Evolutionary conservation across 2,329 filamentous ascomycete species (phyloP), one percentile per base, ranked within the genome.

Genomic region (Aspergillus thermomutatus): DNA sequence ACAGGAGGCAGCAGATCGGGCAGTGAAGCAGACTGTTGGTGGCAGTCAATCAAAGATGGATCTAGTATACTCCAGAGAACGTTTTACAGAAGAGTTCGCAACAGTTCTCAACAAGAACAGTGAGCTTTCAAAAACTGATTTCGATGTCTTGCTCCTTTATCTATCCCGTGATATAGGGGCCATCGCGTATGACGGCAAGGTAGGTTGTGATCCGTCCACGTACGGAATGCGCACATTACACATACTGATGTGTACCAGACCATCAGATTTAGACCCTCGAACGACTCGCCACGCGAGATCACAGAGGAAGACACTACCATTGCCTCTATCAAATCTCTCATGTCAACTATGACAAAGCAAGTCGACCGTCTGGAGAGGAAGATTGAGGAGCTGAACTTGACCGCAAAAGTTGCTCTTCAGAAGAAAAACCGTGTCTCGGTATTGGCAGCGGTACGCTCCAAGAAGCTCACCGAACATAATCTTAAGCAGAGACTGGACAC

Each of bases 221-320:
- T 37, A 53, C 6, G 34, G 50, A 23, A 49, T 34, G 3, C 14
- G 40, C 28, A 41, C 50, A 45, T 28, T 4, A 21, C 41, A 23
- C 11, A 60, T 54, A 55, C 62, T 69, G 61, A 71, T 54, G 27
- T 57, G 48, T 45, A 23, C n/a, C 75, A 85, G 62, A 90, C 87
- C 0, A 82, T 99, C 64, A 92, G 90, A 70, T 87, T 97, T 72
- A 88, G 84, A 65, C 74, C 75, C 0, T 70, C 82, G 0, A 77
- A 79, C 3, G 80, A 84, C 52, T 63, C 69, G 1, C 68, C 74
- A 1, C 64, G 70, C 11, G 74, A 79, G 1, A 87, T 97, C 61
- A 90, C 89, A 0, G 79, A 87, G 56, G 88, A 95, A 66, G 94
- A 99, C 75, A 79, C 80, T 4, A 89, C 90, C 0, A 90, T 97